Base-by-base conservation (phyloP, 441 rosid species). In the Erodium trifolium region DNA sequence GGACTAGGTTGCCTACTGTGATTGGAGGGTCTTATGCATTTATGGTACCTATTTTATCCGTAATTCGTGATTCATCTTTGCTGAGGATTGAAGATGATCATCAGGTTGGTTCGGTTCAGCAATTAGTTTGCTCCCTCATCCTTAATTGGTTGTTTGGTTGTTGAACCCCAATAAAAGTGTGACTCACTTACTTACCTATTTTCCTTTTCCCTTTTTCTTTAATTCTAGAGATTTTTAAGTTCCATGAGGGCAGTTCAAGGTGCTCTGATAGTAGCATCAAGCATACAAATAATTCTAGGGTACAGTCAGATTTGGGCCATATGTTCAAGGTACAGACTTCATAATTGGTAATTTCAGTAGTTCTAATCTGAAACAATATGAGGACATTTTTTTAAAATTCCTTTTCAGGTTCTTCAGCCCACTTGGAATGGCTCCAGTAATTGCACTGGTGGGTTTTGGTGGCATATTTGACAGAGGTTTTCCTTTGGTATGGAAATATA, bases 231-330 rank as follows among this genome's bases (percentile, higher is more conserved):
- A 75, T 95, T 95, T 78, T 81, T 87, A 29, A 86, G 79, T 72
- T 92, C 99, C 68, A 95, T 92, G 97, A 88, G 95, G 80, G 99
- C 99, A 0, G 96, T 95, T 67, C 99, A 95, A 87, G 99, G 98
- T 60, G 99, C 99, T 63, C 70, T 95, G 18, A 95, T 95, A 18
- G 97, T 95, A 63, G 90, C 98, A 78, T 95, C 99, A 65, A 92
- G 98, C 75, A 78, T 95, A 74, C 98, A 95, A 76, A 95, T 92
- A 76, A 87, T 95, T 68, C 83, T 95, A 53, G 99, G 98, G 64
- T 95, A 85, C 78, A 95, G 99, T 80, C 99, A 92, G 69, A 72
- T 95, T 76, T 92, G 99, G 98, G 98, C 87, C 60, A 92, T 95
- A 35, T 90, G 92, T 81, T 88, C 99, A 80, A 88, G 99, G 99